Percentiles rank a stretch among this genome's conserved stretches.
Conservation (phyloP, 768 basidiomycete species). For the Pholiota molesta region DNA sequence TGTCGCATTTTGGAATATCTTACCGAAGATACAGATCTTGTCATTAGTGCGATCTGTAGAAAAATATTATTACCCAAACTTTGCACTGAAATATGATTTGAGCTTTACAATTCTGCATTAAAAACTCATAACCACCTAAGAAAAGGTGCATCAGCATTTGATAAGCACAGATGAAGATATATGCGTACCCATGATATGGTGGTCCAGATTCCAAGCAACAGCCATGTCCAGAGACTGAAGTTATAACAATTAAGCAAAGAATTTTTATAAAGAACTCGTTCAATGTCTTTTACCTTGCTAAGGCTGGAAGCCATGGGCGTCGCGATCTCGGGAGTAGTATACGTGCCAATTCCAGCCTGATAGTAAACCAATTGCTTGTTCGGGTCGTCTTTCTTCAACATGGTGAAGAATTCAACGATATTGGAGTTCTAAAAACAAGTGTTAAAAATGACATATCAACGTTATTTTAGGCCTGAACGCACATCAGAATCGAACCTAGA, state of each 20-base stretch:
- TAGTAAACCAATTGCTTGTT: conserved; percentile 58
- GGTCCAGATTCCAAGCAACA: conserved; percentile 51
- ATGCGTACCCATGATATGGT: conserved; percentile 51
- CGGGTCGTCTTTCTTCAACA: conserved; percentile 55
- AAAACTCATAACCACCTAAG: conserved; percentile 55
- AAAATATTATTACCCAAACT: background rate
- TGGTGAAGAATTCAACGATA: conserved; percentile 50
- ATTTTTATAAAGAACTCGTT: background rate
- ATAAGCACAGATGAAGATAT: background rate
- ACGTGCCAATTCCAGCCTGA: conserved; percentile 62
- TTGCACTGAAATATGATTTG: background rate
- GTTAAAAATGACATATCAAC: background rate
- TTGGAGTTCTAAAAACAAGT: conserved; percentile 44
- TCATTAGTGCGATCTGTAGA: conserved; percentile 46
- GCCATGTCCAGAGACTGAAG: conserved; percentile 43
- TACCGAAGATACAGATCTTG: conserved; percentile 63
- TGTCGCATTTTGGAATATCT: background rate
- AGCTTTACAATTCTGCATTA: conserved; percentile 59
- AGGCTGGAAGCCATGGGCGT: conserved; percentile 46
- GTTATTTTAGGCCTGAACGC: conserved; percentile 4
- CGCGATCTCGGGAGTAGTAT: conserved; percentile 44
- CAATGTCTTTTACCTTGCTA: conserved; percentile 35
- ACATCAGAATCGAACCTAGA: conserved; percentile 43
- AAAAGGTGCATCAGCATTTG: background rate
- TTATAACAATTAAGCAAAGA: background rate